Conservation (phyloP, 2,329 filamentous ascomycete genomes). For the Calonectria pauciramosa region DNA sequence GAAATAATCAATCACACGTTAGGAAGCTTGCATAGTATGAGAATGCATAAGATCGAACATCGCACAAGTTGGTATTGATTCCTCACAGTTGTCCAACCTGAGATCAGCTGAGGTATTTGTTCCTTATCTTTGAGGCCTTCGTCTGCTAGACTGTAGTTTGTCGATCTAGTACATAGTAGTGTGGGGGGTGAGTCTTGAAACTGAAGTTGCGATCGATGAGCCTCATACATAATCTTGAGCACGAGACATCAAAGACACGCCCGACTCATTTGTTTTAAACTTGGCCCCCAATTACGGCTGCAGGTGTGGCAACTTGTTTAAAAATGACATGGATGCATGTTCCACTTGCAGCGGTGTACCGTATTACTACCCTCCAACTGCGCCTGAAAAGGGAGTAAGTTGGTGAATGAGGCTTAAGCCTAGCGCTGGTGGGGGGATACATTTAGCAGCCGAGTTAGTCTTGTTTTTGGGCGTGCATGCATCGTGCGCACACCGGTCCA, state of each 20-base stretch:
- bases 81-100: background rate
- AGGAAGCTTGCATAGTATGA: background rate
- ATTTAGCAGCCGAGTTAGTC: too few relatives aligned
- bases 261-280: too few relatives aligned
- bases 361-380: too few relatives aligned
- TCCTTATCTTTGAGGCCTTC: background rate
- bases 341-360: too few relatives aligned
- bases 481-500: too few relatives aligned
- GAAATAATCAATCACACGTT: background rate
- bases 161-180: background rate
- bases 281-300: background rate
- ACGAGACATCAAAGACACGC: background rate
- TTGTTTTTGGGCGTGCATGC: too few relatives aligned
- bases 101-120: background rate
- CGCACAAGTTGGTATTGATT: background rate
- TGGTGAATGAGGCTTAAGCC: too few relatives aligned
- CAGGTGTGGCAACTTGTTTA: too few relatives aligned
- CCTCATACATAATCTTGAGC: background rate
- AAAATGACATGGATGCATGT: background rate
- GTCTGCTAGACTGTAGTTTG: background rate
- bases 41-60: background rate
- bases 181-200: background rate
- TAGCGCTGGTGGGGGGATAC: too few relatives aligned
- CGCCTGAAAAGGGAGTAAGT: too few relatives aligned
- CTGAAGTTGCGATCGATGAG: background rate